A percentile compares a stretch with the other conserved stretches of the same genome.
Conservation (phyloP, 2,329 filamentous ascomycete species). For the Apiospora arundinis region DNA sequence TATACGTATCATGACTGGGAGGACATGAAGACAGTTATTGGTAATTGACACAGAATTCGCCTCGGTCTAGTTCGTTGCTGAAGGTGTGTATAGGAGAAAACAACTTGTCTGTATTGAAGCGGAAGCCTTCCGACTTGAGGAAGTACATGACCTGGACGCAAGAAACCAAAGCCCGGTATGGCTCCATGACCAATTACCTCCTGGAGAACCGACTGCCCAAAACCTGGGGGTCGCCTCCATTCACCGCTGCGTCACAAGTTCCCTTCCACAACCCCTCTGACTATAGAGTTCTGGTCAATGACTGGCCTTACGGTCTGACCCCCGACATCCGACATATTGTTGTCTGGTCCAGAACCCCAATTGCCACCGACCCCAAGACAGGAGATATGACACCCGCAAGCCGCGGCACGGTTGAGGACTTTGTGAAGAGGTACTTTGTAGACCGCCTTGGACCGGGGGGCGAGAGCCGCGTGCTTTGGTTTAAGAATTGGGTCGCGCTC, state of each 20-base stretch:
- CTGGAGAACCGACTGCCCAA: slow-evolving; percentile 72
- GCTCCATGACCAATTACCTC: slow-evolving; percentile 81
- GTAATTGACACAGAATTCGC: slow-evolving; percentile 45
- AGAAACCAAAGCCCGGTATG: slow-evolving; percentile 73
- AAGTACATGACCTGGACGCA: slow-evolving; percentile 81
- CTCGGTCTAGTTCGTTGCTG: neutral
- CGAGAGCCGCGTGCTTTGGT: slow-evolving; percentile 74
- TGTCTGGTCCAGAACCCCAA: slow-evolving; percentile 86
- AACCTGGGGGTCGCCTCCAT: slow-evolving; percentile 69
- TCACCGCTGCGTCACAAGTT: slow-evolving; percentile 54
- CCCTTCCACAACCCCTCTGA: slow-evolving; percentile 63
- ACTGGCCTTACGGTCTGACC: slow-evolving; percentile 89
- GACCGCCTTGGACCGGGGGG: slow-evolving; percentile 58
- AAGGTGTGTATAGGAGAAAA: slow-evolving; percentile 45
- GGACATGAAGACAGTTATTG: slow-evolving; percentile 71
- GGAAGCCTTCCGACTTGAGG: slow-evolving; percentile 80
- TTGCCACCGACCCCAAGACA: slow-evolving; percentile 72
- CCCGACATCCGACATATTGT: slow-evolving; percentile 78
- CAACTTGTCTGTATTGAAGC: slow-evolving; percentile 75
- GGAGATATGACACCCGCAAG: slow-evolving; percentile 77
- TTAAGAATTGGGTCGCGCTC: slow-evolving; percentile 90
- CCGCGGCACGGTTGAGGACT: slow-evolving; percentile 68
- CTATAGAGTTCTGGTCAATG: slow-evolving; percentile 79
- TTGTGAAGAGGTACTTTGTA: slow-evolving; percentile 73
- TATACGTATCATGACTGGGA: slow-evolving; percentile 78